Conservation (phyloP, 2,329 filamentous ascomycete genomes). For the Talaromyces rugulosus region DNA sequence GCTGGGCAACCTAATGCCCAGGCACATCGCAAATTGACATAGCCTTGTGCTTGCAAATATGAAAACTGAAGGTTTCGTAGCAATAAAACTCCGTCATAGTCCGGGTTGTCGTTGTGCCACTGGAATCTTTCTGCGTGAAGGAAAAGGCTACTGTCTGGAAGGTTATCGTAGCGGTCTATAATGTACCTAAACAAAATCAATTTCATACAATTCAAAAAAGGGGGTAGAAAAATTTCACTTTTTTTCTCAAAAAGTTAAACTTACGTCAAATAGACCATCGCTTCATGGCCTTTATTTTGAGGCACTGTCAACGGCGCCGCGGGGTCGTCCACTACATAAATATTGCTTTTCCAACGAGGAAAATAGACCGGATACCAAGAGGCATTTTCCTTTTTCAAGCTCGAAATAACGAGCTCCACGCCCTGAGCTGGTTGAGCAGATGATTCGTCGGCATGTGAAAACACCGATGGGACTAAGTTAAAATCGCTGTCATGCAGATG, state of each 20-base stretch:
- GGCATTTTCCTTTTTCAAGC: conserved; percentile 4
- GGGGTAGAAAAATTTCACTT: no score
- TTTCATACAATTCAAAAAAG: no score
- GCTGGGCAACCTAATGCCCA: conserved; percentile 48
- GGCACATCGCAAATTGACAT: conserved; percentile 50
- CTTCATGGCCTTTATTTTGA: conserved; percentile 51
- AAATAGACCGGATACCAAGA: conserved; percentile 10
- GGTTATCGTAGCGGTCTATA: conserved; percentile 50
- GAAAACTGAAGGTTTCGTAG: conserved; percentile 40
- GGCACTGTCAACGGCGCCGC: conserved; percentile 39
- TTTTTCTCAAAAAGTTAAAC: neutral
- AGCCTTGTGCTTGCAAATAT: conserved; percentile 42
- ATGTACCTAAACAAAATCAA: conserved; percentile 24
- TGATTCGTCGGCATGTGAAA: neutral
- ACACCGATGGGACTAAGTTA: conserved; percentile 1
- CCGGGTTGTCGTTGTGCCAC: conserved; percentile 49
- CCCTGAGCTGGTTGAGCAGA: neutral
- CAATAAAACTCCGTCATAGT: conserved; percentile 39
- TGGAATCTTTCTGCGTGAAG: conserved; percentile 45
- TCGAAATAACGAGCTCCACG: conserved; percentile 10
- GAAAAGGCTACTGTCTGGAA: conserved; percentile 50
- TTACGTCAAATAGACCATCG: conserved; percentile 53
- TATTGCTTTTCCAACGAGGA: conserved; percentile 15
- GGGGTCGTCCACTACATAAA: conserved; percentile 46
- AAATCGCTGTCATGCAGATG: neutral